phyloP scores from a whole-genome alignment of 1,284 basidiomycete species.

The Moniliophthora roreri region DNA sequence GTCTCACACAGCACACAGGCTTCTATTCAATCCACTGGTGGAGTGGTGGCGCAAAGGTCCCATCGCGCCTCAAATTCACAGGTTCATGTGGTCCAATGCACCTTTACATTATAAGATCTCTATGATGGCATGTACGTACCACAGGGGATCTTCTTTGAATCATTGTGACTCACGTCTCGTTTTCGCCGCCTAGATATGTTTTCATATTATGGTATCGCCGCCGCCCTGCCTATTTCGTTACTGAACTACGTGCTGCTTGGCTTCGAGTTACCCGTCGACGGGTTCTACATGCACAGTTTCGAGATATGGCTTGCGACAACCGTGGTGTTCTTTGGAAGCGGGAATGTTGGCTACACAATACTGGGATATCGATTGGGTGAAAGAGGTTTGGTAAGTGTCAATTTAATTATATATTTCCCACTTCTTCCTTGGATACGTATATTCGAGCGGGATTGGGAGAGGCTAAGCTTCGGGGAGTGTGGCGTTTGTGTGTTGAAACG shows the following conservation, averaged over 20 bases:
- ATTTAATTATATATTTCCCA: conserved; percentile 27
- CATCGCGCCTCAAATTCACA: conserved; percentile 68
- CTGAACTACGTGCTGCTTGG: conserved; percentile 79
- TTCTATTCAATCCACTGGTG: conserved; percentile 68
- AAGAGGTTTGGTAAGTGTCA: conserved; percentile 46
- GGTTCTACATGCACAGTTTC: conserved; percentile 71
- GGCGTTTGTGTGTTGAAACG: background rate
- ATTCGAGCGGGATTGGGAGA: too few species aligned
- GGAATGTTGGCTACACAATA: conserved; percentile 73
- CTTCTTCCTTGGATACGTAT: too few species aligned
- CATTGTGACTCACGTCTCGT: background rate
- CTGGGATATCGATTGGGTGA: conserved; percentile 77
- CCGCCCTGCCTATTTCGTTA: conserved; percentile 61
- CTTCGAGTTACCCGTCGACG: conserved; percentile 65
- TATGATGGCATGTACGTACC: conserved; percentile 67
- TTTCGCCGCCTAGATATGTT: conserved; percentile 63
- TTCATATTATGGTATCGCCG: conserved; percentile 84
- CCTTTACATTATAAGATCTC: conserved; percentile 83
- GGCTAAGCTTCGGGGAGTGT: too few species aligned
- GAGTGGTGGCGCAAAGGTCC: conserved; percentile 75
- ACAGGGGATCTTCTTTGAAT: background rate
- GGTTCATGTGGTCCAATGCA: conserved; percentile 73
- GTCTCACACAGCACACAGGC: conserved; percentile 18
- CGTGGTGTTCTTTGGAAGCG: conserved; percentile 74
- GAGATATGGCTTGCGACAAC: conserved; percentile 80